These are phyloP conservation scores for Elsinoe australis DNA, from an alignment of 2,329 filamentous ascomycete species.

Conservation along the genomic window DNA sequence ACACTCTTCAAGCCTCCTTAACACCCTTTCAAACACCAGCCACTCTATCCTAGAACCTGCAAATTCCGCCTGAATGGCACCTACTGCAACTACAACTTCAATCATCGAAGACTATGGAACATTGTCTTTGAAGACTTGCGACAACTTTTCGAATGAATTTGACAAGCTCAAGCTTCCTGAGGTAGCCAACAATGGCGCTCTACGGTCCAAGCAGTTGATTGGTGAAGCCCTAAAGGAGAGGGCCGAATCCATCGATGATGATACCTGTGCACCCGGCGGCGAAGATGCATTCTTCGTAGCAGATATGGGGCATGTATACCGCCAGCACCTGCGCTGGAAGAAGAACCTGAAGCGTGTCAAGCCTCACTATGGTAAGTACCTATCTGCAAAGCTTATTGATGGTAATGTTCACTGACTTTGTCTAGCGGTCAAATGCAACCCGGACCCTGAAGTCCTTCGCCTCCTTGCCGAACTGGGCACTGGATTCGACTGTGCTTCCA, in stretches of 20 bases:
- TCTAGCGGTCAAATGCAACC: slow-evolving; percentile 97
- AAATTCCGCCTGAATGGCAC: slow-evolving; percentile 57
- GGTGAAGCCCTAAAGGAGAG: slow-evolving; percentile 78
- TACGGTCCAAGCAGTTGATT: slow-evolving; percentile 68
- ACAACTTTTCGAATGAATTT: slow-evolving; percentile 21
- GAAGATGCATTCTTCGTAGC: slow-evolving; percentile 98
- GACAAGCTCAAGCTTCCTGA: slow-evolving; percentile 22
- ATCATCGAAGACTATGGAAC: slow-evolving; percentile 33
- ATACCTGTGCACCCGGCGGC: slow-evolving; percentile 81
- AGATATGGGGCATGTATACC: slow-evolving; percentile 96
- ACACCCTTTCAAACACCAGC: slow-evolving; percentile 41
- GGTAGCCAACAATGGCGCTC: slow-evolving; percentile 42
- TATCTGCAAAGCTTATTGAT: neutral
- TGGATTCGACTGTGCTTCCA: slow-evolving; percentile 97
- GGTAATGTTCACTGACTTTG: slow-evolving; percentile 24
- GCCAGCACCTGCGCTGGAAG: slow-evolving; percentile 98
- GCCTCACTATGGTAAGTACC: slow-evolving; percentile 78
- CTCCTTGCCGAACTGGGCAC: slow-evolving; percentile 83
- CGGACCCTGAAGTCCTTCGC: slow-evolving; percentile 78
- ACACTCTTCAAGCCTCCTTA: slow-evolving; percentile 95
- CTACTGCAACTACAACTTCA: slow-evolving; percentile 53
- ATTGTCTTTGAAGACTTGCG: slow-evolving; percentile 32
- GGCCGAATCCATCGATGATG: slow-evolving; percentile 74
- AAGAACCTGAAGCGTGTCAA: slow-evolving; percentile 83
- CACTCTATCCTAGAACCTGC: slow-evolving; percentile 20